Evolutionary conservation across 208 protist species (phyloP), one percentile per base, ranked within the genome.

Genomic region (Crithidia fasciculata): DNA sequence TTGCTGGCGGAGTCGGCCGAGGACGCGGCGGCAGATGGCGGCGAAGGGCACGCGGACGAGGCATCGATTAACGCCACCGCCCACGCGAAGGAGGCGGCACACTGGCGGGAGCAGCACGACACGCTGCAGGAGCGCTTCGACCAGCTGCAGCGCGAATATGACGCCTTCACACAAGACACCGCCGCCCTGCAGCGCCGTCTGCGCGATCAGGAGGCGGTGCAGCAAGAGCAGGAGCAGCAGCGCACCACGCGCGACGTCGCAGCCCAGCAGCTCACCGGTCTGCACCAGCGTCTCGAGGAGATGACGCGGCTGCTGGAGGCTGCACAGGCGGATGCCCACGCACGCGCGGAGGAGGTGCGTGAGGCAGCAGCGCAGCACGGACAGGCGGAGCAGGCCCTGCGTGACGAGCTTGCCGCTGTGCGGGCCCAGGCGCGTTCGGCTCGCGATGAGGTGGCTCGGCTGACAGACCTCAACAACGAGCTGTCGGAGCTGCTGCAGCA

Each of bases 121-220:
- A 78, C 76, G 12, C 72, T 87, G 50, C 74, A 78, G 47, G 53
- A 62, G 36, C 83, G 83, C 52, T 87, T 83, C 57, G 36, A 82
- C 8, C 75, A 87, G 64, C 74, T 89, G n/a, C 83, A 89, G 73
- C 57, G 54, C 60, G 83, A 89, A 47, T 82, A 84, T 75, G 74
- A 83, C 56, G 76, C 77, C 43, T 78, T 80, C 28, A 28, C 74
- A 8, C 54, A 76, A 28, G 75, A 80, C 77, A 83, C 69, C n/a
- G 62, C 61, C 40, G 69, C 58, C 3, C 44, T 74, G 61, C 71
- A 77, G 58, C 66, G 64, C 60, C 65, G 71, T 28, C 40, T 75
- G 50, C 60, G 40, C 28, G 76, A 82, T 2, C 70, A 78, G 45
- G 70, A 75, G 41, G 59, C 57, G 13, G 66, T 44, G 45, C 56